Base-by-base conservation (phyloP, 192 early-diverging fungal species). In the Backusella tarrabulga region DNA sequence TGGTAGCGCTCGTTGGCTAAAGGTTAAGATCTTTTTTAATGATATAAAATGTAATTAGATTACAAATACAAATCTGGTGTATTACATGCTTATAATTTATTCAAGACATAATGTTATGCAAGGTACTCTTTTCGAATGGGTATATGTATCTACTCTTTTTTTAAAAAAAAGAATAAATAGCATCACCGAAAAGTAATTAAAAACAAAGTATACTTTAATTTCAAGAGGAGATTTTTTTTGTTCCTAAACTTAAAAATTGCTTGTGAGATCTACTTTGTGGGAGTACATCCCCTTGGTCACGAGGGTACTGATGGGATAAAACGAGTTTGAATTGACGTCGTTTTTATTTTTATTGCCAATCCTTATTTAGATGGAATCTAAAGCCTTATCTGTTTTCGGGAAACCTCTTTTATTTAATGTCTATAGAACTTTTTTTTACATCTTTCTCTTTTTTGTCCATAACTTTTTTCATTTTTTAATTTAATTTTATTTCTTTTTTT, bases 301-400 rank as follows among this genome's bases (percentile, higher is more conserved):
- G 56, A 63, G 56, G 56, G 12, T 26, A 26, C 56, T 26, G 21
- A 29, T 63, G 56, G 56, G 26, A 23, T 63, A 63, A 63, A 63
- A 63, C 56, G 56, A 63, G 56, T 63, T 63, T 63, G 56, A 63
- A 63, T 63, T 63, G 56, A 63, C 56, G 56, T 63, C 56, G 56
- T 26, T 63, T 63, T 63, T 63, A 23, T 63, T 63, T 63, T 63
- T 63, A 63, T 63, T 63, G 56, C 56, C 56, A 63, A 63, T 29
- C 56, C 56, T 63, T 29, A 63, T 63, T 29, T 63, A 63, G 56
- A 63, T 63, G 56, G 56, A 29, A 29, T 26, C 23, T 8, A 63
- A 60, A 60, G 56, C 56, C 56, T 63, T 63, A 63, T 63, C 56
- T 63, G 56, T 63, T 63, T 63, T 63, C 56, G 56, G 56, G 56